phyloP scores from a whole-genome alignment of 768 basidiomycete genomes.

The Naematelia encephala region DNA sequence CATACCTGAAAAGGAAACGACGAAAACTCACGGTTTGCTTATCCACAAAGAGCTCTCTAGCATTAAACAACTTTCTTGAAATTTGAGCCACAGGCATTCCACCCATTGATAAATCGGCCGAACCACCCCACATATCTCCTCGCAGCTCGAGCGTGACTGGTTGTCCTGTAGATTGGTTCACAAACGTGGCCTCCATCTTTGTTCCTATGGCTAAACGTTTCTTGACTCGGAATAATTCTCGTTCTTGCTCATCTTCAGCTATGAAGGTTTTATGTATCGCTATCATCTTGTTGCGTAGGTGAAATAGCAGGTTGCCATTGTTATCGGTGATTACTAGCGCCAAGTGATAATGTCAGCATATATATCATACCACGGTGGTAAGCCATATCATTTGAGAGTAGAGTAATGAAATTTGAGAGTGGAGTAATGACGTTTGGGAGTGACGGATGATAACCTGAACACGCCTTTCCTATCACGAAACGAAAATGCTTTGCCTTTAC shows the following conservation, averaged over 20 bases:
- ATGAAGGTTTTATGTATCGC: constrained; percentile 37
- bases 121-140: constrained; percentile 48
- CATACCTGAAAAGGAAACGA: not conserved
- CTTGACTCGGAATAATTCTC: constrained; percentile 38
- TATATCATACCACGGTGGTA: not conserved
- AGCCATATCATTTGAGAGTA: not conserved
- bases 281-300: constrained; percentile 41
- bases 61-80: constrained; percentile 39
- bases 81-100: constrained; percentile 46
- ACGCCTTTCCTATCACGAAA: constrained; percentile 47
- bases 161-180: constrained; percentile 35
- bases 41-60: constrained; percentile 42
- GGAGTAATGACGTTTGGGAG: not conserved
- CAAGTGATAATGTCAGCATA: not conserved
- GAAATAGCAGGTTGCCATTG: constrained; percentile 41
- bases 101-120: constrained; percentile 37
- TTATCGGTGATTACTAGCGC: constrained; percentile 44
- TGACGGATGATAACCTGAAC: constrained; percentile 5
- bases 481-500: constrained; percentile 39
- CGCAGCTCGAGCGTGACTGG: constrained; percentile 30
- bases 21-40: constrained; percentile 41
- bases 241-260: constrained; percentile 27
- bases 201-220: constrained; percentile 32
- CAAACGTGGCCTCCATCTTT: constrained; percentile 47
- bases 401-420: not conserved